These are phyloP conservation scores for Paramecium pentaurelia DNA, from an alignment of 73 alveolate genomes.

Conservation along the genomic window DNA sequence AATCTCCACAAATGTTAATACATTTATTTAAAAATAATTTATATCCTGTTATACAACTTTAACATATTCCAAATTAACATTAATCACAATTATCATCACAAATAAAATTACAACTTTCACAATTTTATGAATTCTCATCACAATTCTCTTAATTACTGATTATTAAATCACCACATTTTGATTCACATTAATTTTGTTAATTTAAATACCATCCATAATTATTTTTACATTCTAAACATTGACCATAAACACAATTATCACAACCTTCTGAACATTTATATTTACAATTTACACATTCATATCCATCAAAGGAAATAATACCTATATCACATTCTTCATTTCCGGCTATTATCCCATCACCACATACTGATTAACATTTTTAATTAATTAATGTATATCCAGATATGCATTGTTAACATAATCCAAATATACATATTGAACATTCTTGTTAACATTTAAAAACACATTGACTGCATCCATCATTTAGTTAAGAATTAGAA, in stretches of 20 bases:
- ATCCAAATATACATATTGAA: not conserved
- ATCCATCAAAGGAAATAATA: constrained; percentile 7
- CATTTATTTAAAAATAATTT: not conserved
- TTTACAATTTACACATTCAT: not conserved
- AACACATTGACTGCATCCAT: constrained; percentile 15
- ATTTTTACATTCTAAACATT: not conserved
- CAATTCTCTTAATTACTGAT: not conserved
- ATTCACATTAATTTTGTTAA: not conserved
- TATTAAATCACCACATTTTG: not conserved
- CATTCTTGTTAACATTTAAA: not conserved
- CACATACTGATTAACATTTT: not conserved
- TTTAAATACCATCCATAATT: not conserved
- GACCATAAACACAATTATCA: not conserved
- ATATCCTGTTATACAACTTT: not conserved
- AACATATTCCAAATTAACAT: not conserved
- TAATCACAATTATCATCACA: not conserved
- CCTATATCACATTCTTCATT: constrained; percentile 49
- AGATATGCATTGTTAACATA: constrained; percentile 22
- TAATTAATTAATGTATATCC: not conserved
- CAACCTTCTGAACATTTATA: not conserved
- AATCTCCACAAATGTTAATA: not conserved
- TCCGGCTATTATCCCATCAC: not conserved
- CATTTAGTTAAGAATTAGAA: not conserved
- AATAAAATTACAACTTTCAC: not conserved
- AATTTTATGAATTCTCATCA: not conserved